phyloP scores from a whole-genome alignment of 345 rosid species.

The Viola odorata region DNA sequence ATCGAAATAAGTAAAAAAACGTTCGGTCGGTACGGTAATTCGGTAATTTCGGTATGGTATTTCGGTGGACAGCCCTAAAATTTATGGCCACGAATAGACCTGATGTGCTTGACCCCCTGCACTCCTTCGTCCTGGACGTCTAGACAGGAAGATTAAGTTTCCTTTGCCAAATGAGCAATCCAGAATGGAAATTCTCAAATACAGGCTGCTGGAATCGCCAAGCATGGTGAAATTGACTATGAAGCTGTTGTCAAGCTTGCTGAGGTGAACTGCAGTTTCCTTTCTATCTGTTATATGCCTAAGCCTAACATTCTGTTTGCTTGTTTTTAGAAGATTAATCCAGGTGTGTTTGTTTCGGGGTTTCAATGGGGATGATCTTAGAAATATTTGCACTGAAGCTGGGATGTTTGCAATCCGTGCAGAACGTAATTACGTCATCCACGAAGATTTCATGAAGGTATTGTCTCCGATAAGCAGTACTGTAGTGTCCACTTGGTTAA shows the following conservation, averaged over 20 bases:
- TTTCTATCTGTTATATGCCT: too few relatives aligned
- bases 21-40: too few relatives aligned
- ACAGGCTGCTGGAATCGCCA: slow-evolving; percentile 92
- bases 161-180: slow-evolving; percentile 97
- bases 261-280: slow-evolving; percentile 46
- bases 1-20: too few relatives aligned
- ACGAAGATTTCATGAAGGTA: slow-evolving; percentile 99
- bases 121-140: slow-evolving; percentile 87
- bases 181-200: slow-evolving; percentile 93
- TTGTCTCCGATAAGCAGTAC: too few relatives aligned
- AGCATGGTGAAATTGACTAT: slow-evolving; percentile 92
- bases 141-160: slow-evolving; percentile 91
- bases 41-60: too few relatives aligned
- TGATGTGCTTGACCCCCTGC: slow-evolving; percentile 98
- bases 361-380: slow-evolving; percentile 93
- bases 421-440: slow-evolving; percentile 92
- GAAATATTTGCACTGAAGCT: slow-evolving; percentile 96
- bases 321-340: neutral
- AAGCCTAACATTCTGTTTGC: neutral
- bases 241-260: slow-evolving; percentile 97
- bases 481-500: neutral
- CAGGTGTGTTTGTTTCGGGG: slow-evolving; percentile 41
- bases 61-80: too few relatives aligned
- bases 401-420: slow-evolving; percentile 98
- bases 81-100: slow-evolving; percentile 99